Conservation (phyloP, 208 protist genomes). For the Acanthamoeba lenticulata region DNA sequence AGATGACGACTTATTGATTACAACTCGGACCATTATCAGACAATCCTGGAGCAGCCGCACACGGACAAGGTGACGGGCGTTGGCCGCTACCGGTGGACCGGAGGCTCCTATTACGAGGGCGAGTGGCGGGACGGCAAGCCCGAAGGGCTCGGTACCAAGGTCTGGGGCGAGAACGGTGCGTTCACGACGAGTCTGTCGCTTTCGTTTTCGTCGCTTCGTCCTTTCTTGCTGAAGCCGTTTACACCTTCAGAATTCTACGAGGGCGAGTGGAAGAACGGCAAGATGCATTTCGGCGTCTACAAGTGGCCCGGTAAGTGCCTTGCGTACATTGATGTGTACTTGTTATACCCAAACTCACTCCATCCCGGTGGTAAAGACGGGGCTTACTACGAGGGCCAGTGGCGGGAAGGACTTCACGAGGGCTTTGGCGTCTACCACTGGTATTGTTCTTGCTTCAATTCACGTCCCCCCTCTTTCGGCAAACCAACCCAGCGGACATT, state of each 20-base stretch:
- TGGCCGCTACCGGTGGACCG: neutral
- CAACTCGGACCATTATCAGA: neutral
- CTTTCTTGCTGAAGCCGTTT: neutral
- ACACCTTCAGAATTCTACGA: constrained; percentile 24
- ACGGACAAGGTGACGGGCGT: constrained; percentile 38
- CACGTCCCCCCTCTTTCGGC: no score
- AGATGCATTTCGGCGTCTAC: constrained; percentile 33
- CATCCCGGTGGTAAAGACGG: no score
- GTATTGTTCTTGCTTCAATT: neutral
- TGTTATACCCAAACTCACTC: no score
- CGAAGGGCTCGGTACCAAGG: constrained; percentile 24
- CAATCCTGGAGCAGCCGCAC: constrained; percentile 32
- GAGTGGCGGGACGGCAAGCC: constrained; percentile 55
- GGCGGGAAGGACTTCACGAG: constrained; percentile 37
- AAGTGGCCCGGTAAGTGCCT: neutral
- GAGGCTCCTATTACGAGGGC: constrained; percentile 50
- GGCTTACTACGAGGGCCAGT: constrained; percentile 11
- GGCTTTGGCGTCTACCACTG: constrained; percentile 34
- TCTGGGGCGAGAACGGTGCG: constrained; percentile 51
- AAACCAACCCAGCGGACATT: no score
- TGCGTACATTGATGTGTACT: no score
- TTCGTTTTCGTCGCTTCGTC: neutral
- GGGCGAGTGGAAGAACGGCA: constrained; percentile 61
- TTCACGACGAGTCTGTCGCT: neutral
- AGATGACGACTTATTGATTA: neutral